phyloP scores from a whole-genome alignment of 2,329 filamentous ascomycete genomes.

The Didymella sp. region DNA sequence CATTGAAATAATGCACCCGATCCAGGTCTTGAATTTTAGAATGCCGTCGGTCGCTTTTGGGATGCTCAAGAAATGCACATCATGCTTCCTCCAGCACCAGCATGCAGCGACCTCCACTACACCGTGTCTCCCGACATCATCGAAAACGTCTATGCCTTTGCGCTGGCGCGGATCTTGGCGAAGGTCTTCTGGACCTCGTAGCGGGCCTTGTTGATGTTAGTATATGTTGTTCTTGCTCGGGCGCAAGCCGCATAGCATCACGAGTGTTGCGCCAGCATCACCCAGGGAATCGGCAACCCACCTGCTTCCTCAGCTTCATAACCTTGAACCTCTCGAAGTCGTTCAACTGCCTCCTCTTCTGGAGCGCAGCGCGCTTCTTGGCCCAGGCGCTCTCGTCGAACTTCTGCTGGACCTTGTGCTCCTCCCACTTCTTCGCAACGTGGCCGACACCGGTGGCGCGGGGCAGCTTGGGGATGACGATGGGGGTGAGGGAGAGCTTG shows the following conservation, averaged over 20 bases:
- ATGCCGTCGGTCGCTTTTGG: constrained; percentile 48
- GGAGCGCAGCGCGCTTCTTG: constrained; percentile 86
- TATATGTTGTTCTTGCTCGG: constrained; percentile 5
- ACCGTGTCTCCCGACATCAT: constrained; percentile 39
- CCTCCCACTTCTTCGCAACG: constrained; percentile 90
- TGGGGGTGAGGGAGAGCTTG: constrained; percentile 85
- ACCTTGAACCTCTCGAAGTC: constrained; percentile 99
- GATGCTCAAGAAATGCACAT: constrained; percentile 50
- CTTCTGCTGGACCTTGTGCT: constrained; percentile 88
- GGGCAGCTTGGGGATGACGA: constrained; percentile 85
- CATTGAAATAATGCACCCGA: constrained; percentile 47
- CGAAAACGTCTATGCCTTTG: constrained; percentile 48
- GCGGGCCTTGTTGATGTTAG: constrained; percentile 65
- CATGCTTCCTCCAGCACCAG: constrained; percentile 45
- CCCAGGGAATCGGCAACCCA: constrained; percentile 53
- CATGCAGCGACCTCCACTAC: constrained; percentile 41
- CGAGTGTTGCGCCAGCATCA: constrained; percentile 1
- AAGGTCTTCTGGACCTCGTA: constrained; percentile 98
- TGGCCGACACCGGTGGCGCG: constrained; percentile 81
- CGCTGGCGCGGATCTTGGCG: constrained; percentile 73
- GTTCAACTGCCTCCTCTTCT: constrained; percentile 87
- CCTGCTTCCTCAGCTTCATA: constrained; percentile 98
- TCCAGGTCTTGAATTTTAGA: constrained; percentile 50
- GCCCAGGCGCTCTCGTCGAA: constrained; percentile 92
- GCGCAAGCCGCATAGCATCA: constrained; percentile 1